Evolutionary conservation across 257 asterid genomes (phyloP), one percentile per base, ranked within the genome.

Genomic region (Solanum sejunctum): DNA sequence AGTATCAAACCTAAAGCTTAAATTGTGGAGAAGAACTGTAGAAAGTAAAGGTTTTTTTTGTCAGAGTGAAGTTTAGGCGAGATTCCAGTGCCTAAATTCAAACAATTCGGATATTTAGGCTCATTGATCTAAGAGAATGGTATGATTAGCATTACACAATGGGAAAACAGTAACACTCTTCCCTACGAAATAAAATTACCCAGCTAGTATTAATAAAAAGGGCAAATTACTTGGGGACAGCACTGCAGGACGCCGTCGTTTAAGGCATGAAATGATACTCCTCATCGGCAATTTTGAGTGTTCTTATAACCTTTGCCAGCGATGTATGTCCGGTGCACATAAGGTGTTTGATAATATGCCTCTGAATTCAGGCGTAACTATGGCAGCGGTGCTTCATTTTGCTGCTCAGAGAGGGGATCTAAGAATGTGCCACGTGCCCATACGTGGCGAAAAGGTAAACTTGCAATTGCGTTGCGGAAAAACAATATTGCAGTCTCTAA

Each of bases 161-260:
- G 2, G 20, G 60, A 58, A 49, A 75, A 73, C 81, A 21, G 21
- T 73, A 63, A 13, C 21, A 49, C 8, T 13, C 0, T 47, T 45
- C 8, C 41, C 3, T 13, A 7, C 10, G 6, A 7, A 41, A 12
- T 11, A 72, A 72, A 72, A 72, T 70, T 70, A 39, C 10, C 20
- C 80, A 45, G 80, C 39, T n/a, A 72, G 10, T 47, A 7, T 4
- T 21, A 45, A 7, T 52, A 23, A 26, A 15, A 77, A 77, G 8
- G 12, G 88, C 36, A 9, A 84, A 83, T 87, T 92, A 92, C 94
- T 56, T 75, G 91, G 45, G 81, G 89, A 88, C 67, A 83, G 88
- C 86, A 88, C 26, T n/a, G 86, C 80, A 69, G n/a, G 63, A 80
- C 87, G 87, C 70, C 85, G 89, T 61, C 93, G 91, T 77, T 83